Conservation (phyloP, 768 basidiomycete genomes). For the Rhizopogon salebrosus region DNA sequence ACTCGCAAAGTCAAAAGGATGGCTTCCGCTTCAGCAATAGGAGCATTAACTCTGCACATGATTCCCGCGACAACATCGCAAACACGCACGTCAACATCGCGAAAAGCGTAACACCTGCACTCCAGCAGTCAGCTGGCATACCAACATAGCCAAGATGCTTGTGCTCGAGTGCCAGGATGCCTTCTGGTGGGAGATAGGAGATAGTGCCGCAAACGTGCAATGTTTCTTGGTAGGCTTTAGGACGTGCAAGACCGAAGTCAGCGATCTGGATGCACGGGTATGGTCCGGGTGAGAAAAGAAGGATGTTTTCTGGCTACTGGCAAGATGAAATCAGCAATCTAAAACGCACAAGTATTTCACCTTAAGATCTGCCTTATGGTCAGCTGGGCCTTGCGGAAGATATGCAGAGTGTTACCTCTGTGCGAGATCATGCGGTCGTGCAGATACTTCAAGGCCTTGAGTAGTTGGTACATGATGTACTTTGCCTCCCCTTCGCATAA, state of each 20-base stretch:
- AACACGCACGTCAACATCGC: conserved; percentile 75
- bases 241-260: conserved; percentile 82
- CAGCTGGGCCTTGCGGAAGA: conserved; percentile 1
- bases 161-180: conserved; percentile 71
- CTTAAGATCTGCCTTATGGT: conserved; percentile 53
- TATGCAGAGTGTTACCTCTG: conserved; percentile 48
- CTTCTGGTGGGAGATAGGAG: conserved; percentile 82
- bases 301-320: conserved; percentile 74
- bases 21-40: conserved; percentile 49
- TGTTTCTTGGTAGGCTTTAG: conserved; percentile 75
- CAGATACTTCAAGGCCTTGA: conserved; percentile 67
- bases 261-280: conserved; percentile 83
- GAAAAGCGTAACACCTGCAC: conserved; percentile 74
- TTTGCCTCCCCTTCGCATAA: conserved; percentile 79
- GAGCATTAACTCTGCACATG: neutral
- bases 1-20: conserved; percentile 73
- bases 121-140: conserved; percentile 91
- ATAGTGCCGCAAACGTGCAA: conserved; percentile 86
- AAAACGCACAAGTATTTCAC: conserved; percentile 23
- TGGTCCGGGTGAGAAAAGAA: conserved; percentile 72
- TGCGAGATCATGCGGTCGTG: conserved; percentile 73
- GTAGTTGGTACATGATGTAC: conserved; percentile 76
- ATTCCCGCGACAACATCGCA: neutral
- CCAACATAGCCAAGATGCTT: conserved; percentile 69
- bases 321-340: neutral